Conservation (phyloP, 106 monocot genomes). For the Hemerocallis citrina region DNA sequence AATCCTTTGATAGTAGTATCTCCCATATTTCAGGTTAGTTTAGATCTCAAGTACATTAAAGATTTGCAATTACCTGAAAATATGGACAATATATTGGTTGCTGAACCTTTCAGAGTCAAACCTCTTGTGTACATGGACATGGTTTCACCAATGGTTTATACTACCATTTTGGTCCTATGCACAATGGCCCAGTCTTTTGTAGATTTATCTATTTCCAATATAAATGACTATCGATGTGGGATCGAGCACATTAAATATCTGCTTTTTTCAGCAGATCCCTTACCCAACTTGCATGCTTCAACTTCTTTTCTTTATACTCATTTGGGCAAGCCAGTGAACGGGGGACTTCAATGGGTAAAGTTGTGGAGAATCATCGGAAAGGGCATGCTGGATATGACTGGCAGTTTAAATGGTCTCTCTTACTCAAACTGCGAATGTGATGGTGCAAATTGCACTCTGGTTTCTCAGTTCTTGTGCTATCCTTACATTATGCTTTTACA, state of each 20-base stretch:
- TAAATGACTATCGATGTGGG: slow-evolving; percentile 6
- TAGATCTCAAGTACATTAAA: slow-evolving; percentile 33
- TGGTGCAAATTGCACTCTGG: neutral
- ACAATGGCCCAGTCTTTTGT: slow-evolving; percentile 9
- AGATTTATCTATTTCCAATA: slow-evolving; percentile 3
- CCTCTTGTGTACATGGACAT: slow-evolving; percentile 17
- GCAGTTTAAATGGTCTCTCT: neutral
- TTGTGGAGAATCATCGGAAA: slow-evolving; percentile 28
- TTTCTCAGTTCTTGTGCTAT: slow-evolving; percentile 29
- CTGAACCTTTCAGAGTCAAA: neutral
- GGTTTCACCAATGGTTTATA: slow-evolving; percentile 36
- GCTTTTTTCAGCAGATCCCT: slow-evolving; percentile 10
- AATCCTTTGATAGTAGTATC: slow-evolving; percentile 27
- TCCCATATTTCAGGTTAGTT: slow-evolving; percentile 17
- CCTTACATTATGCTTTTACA: slow-evolving; percentile 15
- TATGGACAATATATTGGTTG: slow-evolving; percentile 1
- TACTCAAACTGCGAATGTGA: slow-evolving; percentile 3
- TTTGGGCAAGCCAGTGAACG: neutral
- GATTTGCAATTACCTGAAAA: slow-evolving; percentile 17
- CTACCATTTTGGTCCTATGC: slow-evolving; percentile 21
- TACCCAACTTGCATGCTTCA: slow-evolving; percentile 18
- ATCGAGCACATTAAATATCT: slow-evolving; percentile 5
- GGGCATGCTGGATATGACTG: slow-evolving; percentile 11
- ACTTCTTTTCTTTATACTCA: slow-evolving; percentile 31
- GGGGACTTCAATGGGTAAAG: slow-evolving; percentile 6